Conservation (phyloP, 2,329 filamentous ascomycete genomes). For the Aspergillus transmontanensis region DNA sequence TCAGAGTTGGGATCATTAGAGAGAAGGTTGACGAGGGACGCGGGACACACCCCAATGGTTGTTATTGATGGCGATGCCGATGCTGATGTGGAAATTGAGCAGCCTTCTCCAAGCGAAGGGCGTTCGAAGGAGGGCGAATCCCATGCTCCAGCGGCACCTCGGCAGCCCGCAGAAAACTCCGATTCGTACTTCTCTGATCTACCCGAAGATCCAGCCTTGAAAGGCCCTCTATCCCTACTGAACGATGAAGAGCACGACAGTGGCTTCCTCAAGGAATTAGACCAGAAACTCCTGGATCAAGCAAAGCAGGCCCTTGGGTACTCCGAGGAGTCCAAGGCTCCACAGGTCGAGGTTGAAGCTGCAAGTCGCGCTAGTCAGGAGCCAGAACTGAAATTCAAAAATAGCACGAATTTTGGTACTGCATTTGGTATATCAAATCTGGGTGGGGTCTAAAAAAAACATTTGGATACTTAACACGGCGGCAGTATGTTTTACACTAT, state of each 20-base stretch:
- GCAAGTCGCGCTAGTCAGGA: conserved; percentile 32
- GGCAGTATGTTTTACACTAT: background rate
- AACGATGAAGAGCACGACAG: conserved; percentile 45
- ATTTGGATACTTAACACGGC: conserved; percentile 2
- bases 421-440: conserved; percentile 42
- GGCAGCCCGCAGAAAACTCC: conserved; percentile 40
- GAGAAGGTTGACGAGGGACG: conserved; percentile 43
- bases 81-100: conserved; percentile 31
- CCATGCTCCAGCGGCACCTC: conserved; percentile 36
- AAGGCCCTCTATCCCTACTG: conserved; percentile 46
- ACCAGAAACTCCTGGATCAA: conserved; percentile 47
- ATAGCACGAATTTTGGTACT: conserved; percentile 51
- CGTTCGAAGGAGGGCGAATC: conserved; percentile 28
- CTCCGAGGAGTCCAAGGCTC: conserved; percentile 24
- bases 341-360: conserved; percentile 26
- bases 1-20: conserved; percentile 43
- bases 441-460: background rate
- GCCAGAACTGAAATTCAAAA: conserved; percentile 46
- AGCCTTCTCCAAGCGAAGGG: conserved; percentile 28
- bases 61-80: conserved; percentile 41
- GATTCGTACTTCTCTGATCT: conserved; percentile 46
- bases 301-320: conserved; percentile 35
- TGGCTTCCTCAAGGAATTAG: conserved; percentile 45
- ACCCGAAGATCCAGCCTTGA: conserved; percentile 47
- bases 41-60: conserved; percentile 50